Conservation (phyloP, 805 yeast genomes). For the Wickerhamiella sergipiensis region DNA sequence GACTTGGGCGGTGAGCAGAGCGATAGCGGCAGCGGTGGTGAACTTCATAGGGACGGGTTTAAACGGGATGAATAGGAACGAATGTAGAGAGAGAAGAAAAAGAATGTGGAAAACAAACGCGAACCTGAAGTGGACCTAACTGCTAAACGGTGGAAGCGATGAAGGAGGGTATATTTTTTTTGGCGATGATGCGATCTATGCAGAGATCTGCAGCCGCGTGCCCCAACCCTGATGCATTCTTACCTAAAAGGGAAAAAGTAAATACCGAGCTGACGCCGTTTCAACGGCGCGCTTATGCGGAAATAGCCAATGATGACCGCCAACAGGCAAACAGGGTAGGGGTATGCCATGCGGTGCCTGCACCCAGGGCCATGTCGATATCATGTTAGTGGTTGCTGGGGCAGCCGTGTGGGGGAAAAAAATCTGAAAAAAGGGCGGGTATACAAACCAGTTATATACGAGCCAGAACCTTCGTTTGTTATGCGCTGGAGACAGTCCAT, state of each 20-base stretch:
- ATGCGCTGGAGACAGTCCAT: too few species aligned
- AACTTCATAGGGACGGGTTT: neutral
- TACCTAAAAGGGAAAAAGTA: neutral
- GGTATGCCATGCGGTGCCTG: neutral
- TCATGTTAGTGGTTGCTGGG: neutral
- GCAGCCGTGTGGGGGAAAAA: too few species aligned
- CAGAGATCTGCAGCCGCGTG: neutral
- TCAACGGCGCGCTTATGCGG: neutral
- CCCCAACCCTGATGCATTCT: neutral
- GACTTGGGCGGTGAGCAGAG: neutral
- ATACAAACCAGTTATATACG: too few species aligned
- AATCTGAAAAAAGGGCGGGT: neutral
- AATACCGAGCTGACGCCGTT: neutral
- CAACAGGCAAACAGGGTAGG: neutral
- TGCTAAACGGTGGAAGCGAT: neutral
- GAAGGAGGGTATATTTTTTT: neutral
- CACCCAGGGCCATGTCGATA: neutral
- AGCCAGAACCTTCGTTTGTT: too few species aligned
- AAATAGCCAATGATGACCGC: neutral
- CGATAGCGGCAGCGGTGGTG: neutral
- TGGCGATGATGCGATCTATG: neutral
- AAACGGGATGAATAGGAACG: neutral
- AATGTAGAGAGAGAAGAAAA: neutral
- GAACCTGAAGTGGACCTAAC: neutral
- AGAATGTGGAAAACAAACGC: neutral